Percentiles rank a stretch among this genome's conserved stretches.
Conservation (phyloP, 1,284 basidiomycete species). For the Tilletia setariae region DNA sequence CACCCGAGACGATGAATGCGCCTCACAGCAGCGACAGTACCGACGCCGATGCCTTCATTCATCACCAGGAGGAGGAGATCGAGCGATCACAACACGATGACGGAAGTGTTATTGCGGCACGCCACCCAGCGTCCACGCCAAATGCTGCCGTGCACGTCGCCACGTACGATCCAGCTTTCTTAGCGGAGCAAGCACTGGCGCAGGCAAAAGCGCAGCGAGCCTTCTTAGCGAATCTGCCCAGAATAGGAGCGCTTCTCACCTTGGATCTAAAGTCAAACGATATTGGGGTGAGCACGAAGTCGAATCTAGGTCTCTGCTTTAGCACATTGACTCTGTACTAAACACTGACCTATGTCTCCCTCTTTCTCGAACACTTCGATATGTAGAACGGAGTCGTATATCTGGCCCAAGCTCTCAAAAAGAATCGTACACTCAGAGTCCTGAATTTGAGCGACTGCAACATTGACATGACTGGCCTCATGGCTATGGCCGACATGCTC, state of each 20-base stretch:
- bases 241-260: constrained; percentile 78
- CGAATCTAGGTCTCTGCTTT: too few relatives aligned
- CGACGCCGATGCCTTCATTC: not conserved
- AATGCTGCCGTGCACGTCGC: not conserved
- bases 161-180: not conserved
- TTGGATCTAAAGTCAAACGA: constrained; percentile 90
- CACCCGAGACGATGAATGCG: too few relatives aligned
- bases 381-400: constrained; percentile 69
- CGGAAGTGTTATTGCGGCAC: too few relatives aligned
- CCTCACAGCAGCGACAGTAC: not conserved
- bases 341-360: constrained; percentile 9
- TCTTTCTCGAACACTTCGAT: not conserved
- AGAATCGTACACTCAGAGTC: constrained; percentile 89
- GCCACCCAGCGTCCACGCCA: not conserved
- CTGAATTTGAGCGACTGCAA: constrained; percentile 91
- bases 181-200: constrained; percentile 22
- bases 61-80: not conserved
- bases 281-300: constrained; percentile 58
- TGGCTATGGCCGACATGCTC: constrained; percentile 80
- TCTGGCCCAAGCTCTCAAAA: constrained; percentile 88
- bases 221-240: constrained; percentile 66
- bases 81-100: too few relatives aligned
- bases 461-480: constrained; percentile 76
- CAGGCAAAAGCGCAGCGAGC: constrained; percentile 37
- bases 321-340: not conserved